These are phyloP conservation scores for Fusarium setosum DNA, from an alignment of 2,329 filamentous ascomycete species.

Conservation along the genomic window DNA sequence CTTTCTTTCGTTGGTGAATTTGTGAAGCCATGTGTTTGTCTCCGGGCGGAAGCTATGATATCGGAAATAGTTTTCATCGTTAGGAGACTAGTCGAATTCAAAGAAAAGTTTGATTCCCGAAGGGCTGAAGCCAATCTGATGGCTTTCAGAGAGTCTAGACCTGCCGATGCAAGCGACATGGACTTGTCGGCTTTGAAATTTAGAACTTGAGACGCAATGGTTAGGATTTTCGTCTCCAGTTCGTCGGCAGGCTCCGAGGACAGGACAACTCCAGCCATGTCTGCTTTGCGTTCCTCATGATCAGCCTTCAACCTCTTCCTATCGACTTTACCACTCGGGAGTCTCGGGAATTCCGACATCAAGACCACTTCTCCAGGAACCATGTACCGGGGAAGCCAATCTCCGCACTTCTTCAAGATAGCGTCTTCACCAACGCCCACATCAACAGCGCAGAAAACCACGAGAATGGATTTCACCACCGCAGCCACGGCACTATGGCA, in stretches of 20 bases:
- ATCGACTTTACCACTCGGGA: constrained; percentile 88
- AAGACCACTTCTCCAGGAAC: constrained; percentile 79
- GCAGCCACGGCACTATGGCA: constrained; percentile 75
- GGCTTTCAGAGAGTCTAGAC: constrained; percentile 71
- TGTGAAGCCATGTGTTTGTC: background rate
- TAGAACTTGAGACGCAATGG: constrained; percentile 55
- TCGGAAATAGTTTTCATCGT: constrained; percentile 59
- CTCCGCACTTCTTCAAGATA: constrained; percentile 71
- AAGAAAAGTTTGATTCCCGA: constrained; percentile 63
- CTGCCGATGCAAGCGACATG: constrained; percentile 62
- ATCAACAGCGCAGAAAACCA: constrained; percentile 77
- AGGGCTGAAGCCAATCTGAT: constrained; percentile 71
- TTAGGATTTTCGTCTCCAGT: constrained; percentile 48
- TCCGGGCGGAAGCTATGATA: constrained; percentile 34
- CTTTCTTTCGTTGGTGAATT: constrained; percentile 2
- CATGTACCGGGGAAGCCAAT: constrained; percentile 88
- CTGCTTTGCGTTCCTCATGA: constrained; percentile 48
- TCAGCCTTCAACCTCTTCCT: constrained; percentile 70
- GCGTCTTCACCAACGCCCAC: constrained; percentile 44
- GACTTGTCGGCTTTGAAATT: constrained; percentile 48
- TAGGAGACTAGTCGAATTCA: constrained; percentile 72
- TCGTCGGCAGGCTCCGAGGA: constrained; percentile 31
- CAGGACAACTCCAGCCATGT: background rate
- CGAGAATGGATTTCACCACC: constrained; percentile 75
- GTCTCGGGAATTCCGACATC: constrained; percentile 73